phyloP scores from a whole-genome alignment of 139 green algal species.

The Ulvella scutata region DNA sequence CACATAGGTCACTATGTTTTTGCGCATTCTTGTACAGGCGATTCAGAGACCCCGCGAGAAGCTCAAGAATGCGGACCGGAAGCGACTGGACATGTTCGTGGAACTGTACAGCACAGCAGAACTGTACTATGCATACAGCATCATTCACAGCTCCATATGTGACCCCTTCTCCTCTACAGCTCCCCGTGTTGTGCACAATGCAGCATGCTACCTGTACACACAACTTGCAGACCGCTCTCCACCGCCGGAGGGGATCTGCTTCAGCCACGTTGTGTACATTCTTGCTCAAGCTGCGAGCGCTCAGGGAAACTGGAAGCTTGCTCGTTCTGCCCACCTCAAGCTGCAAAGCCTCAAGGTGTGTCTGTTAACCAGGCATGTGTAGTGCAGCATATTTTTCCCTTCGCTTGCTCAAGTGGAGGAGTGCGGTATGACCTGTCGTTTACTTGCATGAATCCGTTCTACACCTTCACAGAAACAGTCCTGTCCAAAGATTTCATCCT shows the following conservation, averaged over 20 bases:
- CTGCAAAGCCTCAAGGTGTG: constrained; percentile 23
- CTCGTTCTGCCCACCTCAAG: constrained; percentile 55
- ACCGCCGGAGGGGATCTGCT: constrained; percentile 19
- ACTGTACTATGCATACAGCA: constrained; percentile 60
- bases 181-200: constrained; percentile 45
- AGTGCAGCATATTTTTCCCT: no score
- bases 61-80: constrained; percentile 16
- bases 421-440: no score
- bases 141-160: constrained; percentile 30
- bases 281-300: constrained; percentile 21
- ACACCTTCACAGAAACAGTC: no score
- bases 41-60: constrained; percentile 18
- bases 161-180: constrained; percentile 37
- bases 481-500: no score
- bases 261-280: constrained; percentile 32
- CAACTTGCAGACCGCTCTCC: constrained; percentile 7
- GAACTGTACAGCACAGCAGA: constrained; percentile 40
- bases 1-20: no score
- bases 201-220: constrained; percentile 48
- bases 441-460: no score
- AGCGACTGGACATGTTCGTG: constrained; percentile 30
- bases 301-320: constrained; percentile 59
- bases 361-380: no score
- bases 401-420: no score
- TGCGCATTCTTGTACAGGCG: constrained; percentile 15